Percentiles rank a stretch among this genome's conserved stretches.
phyloP scores from a whole-genome alignment of 2,329 filamentous ascomycete species.

The Arthroderma sp. region DNA sequence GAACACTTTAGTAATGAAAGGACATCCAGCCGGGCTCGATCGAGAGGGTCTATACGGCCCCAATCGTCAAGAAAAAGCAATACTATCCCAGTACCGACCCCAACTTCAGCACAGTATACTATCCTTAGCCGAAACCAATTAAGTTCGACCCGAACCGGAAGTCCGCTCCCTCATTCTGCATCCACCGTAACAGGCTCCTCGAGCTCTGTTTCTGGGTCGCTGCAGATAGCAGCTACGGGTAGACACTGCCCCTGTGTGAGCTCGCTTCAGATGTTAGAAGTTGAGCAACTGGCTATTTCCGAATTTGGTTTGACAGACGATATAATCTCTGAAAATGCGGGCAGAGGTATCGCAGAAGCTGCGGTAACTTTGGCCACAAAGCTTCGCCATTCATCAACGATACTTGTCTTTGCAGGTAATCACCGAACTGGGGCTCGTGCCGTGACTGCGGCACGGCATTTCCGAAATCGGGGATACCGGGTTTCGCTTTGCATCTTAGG shows the following conservation, averaged over 20 bases:
- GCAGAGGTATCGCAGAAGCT: slow-evolving; percentile 67
- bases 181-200: slow-evolving; percentile 28
- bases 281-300: slow-evolving; percentile 80
- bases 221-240: slow-evolving; percentile 42
- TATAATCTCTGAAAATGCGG: slow-evolving; percentile 84
- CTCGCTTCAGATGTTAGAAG: slow-evolving; percentile 75
- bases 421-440: slow-evolving; percentile 78
- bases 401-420: slow-evolving; percentile 85
- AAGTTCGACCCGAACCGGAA: slow-evolving; percentile 25
- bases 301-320: slow-evolving; percentile 80
- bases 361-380: slow-evolving; percentile 58
- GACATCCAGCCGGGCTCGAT: slow-evolving; percentile 30
- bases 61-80: slow-evolving; percentile 32
- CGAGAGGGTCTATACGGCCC: slow-evolving; percentile 24
- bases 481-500: slow-evolving; percentile 75
- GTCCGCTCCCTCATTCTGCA: slow-evolving; percentile 28
- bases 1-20: slow-evolving; percentile 34
- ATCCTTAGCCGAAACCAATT: slow-evolving; percentile 23
- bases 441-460: slow-evolving; percentile 71
- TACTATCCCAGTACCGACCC: slow-evolving; percentile 24
- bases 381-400: slow-evolving; percentile 39
- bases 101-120: slow-evolving; percentile 22
- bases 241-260: slow-evolving; percentile 45
- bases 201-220: slow-evolving; percentile 25
- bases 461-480: slow-evolving; percentile 69